Percentiles rank a stretch among this genome's conserved stretches.
These are phyloP conservation scores for Nicotiana attenuata DNA, from an alignment of 257 asterid genomes.

Conservation along the genomic window DNA sequence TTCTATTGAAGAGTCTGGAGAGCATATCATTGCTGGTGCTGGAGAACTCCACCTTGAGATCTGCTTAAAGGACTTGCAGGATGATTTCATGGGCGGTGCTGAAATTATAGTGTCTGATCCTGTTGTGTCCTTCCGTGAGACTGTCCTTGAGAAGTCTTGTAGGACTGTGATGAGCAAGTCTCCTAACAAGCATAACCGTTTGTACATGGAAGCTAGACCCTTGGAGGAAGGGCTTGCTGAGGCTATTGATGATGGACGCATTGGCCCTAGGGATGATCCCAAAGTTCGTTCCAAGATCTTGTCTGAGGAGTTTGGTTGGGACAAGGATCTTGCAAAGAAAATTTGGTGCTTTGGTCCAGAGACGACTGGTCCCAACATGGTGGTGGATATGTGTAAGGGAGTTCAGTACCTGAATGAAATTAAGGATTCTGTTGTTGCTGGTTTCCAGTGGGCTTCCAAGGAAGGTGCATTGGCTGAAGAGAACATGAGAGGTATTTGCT, in stretches of 20 bases:
- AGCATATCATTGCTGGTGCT: conserved; percentile 41
- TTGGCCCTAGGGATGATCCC: conserved; percentile 43
- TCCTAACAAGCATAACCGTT: conserved; percentile 38
- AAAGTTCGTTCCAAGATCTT: conserved; percentile 32
- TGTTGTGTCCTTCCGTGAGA: conserved; percentile 36
- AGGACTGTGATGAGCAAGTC: conserved; percentile 37
- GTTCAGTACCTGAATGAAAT: conserved; percentile 43
- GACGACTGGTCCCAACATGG: conserved; percentile 46
- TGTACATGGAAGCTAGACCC: conserved; percentile 43
- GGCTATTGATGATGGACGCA: conserved; percentile 45
- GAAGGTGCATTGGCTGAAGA: conserved; percentile 43
- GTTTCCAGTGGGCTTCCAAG: conserved; percentile 49
- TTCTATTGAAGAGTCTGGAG: conserved; percentile 38
- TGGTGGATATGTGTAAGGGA: conserved; percentile 47
- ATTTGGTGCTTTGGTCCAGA: conserved; percentile 51
- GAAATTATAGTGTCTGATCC: conserved; percentile 30
- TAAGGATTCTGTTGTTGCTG: conserved; percentile 49
- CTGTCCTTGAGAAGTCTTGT: conserved; percentile 26
- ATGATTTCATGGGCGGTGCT: conserved; percentile 42
- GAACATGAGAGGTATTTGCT: conserved; percentile 45
- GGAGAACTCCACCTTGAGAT: conserved; percentile 40
- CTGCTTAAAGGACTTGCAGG: conserved; percentile 35
- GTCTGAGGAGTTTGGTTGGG: conserved; percentile 44
- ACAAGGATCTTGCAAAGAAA: conserved; percentile 47
- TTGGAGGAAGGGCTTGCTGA: conserved; percentile 39